Evolutionary conservation across 2,329 filamentous ascomycete species (phyloP).

Genomic region (Hymenoscyphus occultus): DNA sequence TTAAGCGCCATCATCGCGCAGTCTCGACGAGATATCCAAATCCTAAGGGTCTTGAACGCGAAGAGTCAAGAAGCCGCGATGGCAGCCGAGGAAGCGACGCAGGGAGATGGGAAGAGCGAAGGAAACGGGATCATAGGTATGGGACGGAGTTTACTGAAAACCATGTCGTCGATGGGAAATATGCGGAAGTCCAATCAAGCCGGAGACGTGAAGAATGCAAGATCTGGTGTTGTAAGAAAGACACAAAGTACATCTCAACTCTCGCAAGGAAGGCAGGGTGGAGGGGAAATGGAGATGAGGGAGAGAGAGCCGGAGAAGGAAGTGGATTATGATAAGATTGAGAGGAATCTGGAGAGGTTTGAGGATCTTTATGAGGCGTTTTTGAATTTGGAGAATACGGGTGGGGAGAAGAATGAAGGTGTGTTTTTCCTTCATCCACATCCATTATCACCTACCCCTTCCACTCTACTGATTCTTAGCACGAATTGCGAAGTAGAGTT

Average conservation of each 20-base stretch:
- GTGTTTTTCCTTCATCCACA: background rate
- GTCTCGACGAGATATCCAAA: conserved; percentile 13
- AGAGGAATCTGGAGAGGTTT: conserved; percentile 19
- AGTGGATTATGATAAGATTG: conserved; percentile 19
- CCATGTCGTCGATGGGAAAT: background rate
- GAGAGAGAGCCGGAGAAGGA: background rate
- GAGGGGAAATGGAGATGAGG: background rate
- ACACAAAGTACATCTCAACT: no score
- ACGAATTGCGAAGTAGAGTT: background rate
- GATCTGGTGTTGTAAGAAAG: background rate
- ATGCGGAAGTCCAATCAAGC: background rate
- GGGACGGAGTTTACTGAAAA: background rate
- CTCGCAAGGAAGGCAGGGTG: no score
- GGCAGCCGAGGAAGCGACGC: no score
- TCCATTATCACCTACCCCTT: background rate
- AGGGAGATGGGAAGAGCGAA: no score
- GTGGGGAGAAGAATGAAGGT: conserved; percentile 6
- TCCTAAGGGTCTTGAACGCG: background rate
- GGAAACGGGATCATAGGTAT: background rate
- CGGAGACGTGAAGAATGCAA: background rate
- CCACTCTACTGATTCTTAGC: background rate
- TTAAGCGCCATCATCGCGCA: conserved; percentile 15
- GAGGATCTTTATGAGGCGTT: conserved; percentile 20
- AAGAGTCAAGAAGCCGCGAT: background rate
- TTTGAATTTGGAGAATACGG: background rate